Base-by-base conservation (phyloP, 2,329 filamentous ascomycete species). In the Phialemonium atrogriseum region DNA sequence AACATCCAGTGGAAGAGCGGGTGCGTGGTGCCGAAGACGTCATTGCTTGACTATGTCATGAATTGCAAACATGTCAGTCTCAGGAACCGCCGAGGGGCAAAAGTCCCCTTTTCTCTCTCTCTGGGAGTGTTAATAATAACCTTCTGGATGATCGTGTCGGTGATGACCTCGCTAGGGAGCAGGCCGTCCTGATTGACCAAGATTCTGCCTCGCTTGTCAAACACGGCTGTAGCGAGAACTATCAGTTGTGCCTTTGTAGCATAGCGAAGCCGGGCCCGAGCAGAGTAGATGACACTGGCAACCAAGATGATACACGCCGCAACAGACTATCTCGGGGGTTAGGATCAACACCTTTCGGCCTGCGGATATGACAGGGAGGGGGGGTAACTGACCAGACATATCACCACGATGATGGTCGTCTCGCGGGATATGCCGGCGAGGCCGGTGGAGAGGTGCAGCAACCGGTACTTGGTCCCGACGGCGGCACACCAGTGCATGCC, bases 401-500 rank as follows among this genome's bases (percentile, higher is more conserved):
- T 77, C 19, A 87, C 82, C 18, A 89, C 72, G 32, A 87, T 77
- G 10, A 87, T 70, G 14, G 80, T 84, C 5, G 73, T 70, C 33
- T 77, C 77, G 30, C 77, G 65, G 7, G 74, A 70, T 17, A 72
- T 53, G 28, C 62, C 51, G 28, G 59, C 58, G 24, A 48, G 52
- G 10, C 51, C 44, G 19, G 59, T 42, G 29, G 62, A 60, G 31
- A 68, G 51, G 26, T 64, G 50, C 41, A 68, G 54, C 31, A 84
- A 55, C 25, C 66, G 66, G 51, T 88, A 91, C 7, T 56, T 52
- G 4, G 84, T 91, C 11, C 83, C 83, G 9, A 73, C 68, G 4
- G 80, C 70, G 19, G 81, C 85, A 34, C 80, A 80, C 81, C 84
- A 93, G 57, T 93, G 85, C 85, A 93, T 91, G 1, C 83, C 84